Percentiles rank a stretch among this genome's conserved stretches.
Conservation (phyloP, 257 asterid species). For the Nemophila menziesii region DNA sequence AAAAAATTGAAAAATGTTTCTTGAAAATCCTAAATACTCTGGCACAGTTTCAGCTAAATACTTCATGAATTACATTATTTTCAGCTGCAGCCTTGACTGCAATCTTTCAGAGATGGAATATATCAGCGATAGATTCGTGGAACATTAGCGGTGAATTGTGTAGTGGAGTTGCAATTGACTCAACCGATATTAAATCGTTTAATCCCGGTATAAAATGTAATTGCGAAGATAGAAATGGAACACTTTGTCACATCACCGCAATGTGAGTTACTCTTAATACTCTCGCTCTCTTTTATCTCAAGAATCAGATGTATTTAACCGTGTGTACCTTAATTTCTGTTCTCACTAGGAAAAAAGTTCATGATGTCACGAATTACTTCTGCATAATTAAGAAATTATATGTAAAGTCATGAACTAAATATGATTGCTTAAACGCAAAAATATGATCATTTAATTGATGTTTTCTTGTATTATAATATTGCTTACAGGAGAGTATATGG, state of each 20-base stretch:
- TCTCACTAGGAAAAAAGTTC: background rate
- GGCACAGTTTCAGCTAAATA: too few relatives aligned
- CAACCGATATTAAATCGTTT: background rate
- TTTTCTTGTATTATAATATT: background rate
- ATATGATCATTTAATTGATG: background rate
- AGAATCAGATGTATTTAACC: background rate
- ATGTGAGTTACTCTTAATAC: slow-evolving; percentile 11
- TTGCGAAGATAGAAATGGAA: slow-evolving; percentile 30
- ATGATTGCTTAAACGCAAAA: background rate
- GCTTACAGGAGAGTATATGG: slow-evolving; percentile 38
- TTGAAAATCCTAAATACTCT: too few relatives aligned
- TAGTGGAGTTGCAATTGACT: slow-evolving; percentile 43
- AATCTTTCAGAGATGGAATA: slow-evolving; percentile 32
- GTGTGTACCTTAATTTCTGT: background rate
- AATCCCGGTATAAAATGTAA: slow-evolving; percentile 60
- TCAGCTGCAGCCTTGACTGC: slow-evolving; percentile 41
- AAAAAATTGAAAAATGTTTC: too few relatives aligned
- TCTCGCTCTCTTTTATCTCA: background rate
- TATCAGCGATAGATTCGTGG: slow-evolving; percentile 29
- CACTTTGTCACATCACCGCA: slow-evolving; percentile 22
- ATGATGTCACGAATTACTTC: background rate
- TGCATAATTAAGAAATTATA: background rate
- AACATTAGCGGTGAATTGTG: slow-evolving; percentile 57
- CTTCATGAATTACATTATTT: background rate
- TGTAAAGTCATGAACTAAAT: background rate